A percentile compares a stretch with the other conserved stretches of the same genome.
phyloP scores from a whole-genome alignment of 768 basidiomycete genomes.

The Suillus tomentosus region DNA sequence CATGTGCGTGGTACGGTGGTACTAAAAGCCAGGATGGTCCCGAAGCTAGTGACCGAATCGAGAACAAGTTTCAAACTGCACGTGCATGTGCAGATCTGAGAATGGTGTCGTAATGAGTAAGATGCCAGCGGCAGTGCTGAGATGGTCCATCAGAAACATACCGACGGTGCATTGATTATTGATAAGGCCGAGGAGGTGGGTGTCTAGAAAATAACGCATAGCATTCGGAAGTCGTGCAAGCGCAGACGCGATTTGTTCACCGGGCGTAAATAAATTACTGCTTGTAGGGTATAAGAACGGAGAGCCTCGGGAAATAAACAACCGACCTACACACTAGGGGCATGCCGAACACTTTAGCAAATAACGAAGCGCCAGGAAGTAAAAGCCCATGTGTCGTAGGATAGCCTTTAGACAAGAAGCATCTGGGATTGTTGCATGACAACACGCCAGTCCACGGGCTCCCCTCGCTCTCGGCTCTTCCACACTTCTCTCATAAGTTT shows the following conservation, averaged over 20 bases:
- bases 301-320: background rate
- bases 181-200: background rate
- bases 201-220: background rate
- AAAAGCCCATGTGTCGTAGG: background rate
- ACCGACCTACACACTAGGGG: background rate
- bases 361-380: too few species aligned
- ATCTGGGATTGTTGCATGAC: conserved; percentile 47
- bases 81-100: background rate
- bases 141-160: background rate
- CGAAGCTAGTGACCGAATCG: background rate
- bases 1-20: background rate
- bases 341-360: background rate
- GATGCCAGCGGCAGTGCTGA: background rate
- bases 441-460: conserved; percentile 63
- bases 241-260: background rate
- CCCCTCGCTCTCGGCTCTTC: conserved; percentile 39
- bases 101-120: too few species aligned
- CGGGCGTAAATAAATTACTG: background rate
- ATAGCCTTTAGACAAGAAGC: conserved; percentile 50
- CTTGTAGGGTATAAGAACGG: background rate
- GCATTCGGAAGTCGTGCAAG: background rate
- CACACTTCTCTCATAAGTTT: conserved; percentile 61
- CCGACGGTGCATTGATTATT: background rate
- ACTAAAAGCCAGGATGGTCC: background rate
- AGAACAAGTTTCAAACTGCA: background rate